These are phyloP conservation scores for Tylopilus subfusipes DNA, from an alignment of 768 basidiomycete genomes.

Conservation along the genomic window DNA sequence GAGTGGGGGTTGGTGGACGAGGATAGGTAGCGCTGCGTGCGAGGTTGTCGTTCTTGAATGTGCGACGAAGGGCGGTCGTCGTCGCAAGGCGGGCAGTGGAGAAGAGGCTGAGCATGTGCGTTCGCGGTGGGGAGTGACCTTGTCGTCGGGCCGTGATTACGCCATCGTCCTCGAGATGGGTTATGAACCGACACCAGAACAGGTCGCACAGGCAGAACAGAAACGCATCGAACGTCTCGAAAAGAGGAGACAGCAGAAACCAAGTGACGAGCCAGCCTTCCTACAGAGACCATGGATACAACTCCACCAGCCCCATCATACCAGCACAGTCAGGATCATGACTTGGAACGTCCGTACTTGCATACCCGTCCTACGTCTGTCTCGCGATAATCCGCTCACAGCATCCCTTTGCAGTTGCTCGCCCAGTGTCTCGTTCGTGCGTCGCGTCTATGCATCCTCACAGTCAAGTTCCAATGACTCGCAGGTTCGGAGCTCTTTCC, in stretches of 20 bases:
- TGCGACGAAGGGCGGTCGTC: conserved; percentile 15
- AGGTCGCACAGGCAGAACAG: conserved; percentile 51
- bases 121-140: too few species aligned
- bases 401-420: conserved; percentile 49
- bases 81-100: conserved; percentile 19
- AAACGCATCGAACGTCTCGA: conserved; percentile 42
- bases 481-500: conserved; percentile 80
- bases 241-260: conserved; percentile 32
- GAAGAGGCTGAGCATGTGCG: conserved; percentile 31
- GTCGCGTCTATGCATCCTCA: conserved; percentile 29
- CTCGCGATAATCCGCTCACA: not conserved
- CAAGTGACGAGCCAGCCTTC: not conserved
- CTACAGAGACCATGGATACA: conserved; percentile 36
- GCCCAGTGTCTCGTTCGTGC: conserved; percentile 78
- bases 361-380: too few species aligned
- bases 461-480: not conserved
- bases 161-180: conserved; percentile 13
- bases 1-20: conserved; percentile 1
- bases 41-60: not conserved
- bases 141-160: conserved; percentile 9
- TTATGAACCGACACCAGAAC: conserved; percentile 47
- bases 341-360: conserved; percentile 81
- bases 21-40: not conserved
- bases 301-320: conserved; percentile 7
- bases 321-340: conserved; percentile 49